Base-by-base conservation (phyloP, 2,329 filamentous ascomycete species). In the Curvularia spicifera region DNA sequence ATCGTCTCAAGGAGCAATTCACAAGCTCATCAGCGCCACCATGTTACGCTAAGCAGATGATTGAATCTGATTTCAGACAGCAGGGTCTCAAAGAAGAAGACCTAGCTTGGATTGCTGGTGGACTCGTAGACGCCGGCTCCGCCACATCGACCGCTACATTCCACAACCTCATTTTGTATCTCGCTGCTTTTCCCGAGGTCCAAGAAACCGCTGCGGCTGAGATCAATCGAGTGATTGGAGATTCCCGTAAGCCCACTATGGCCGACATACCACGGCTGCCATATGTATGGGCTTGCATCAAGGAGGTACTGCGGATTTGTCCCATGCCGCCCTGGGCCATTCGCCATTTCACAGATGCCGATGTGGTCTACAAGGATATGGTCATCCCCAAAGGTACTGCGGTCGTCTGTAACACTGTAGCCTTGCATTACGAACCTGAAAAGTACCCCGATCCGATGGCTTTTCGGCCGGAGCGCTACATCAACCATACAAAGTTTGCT, bases 331-430 rank as follows among this genome's bases (percentile, higher is more conserved):
- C 40, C 4, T 47, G 57, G 4, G 66, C 61, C 9, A 33, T 42
- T n/a, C 60, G 53, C 9, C 75, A 78, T 45, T 55, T 56, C 28
- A 68, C 65, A 13, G 65, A 53, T 20, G 61, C 63, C 5, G 73
- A 76, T 26, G 59, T 64, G 15, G 40, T 50, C 8, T 78, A 76
- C 57, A 70, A 74, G 31, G 68, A 69, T 33, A 67, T 72, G 37
- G 50, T 59, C 35, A 77, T 79, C 22, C 76, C 77, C 15, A 71
- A 71, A 40, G 70, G 68, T 20, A 72, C 76, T 7, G 66, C 71
- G 3, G 40, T 78, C 10, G 26, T 68, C 9, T 51, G 56, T 9
- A 73, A 67, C n/a, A 46, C 49, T 8, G 57, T 43, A 2, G 55
- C 54, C 22, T 59, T 76, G 9, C 68, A 75, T 47, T 67, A 65